Evolutionary conservation across 306 rosid genomes (phyloP), one percentile per base, ranked within the genome.

Genomic region (Rubus parviflorus): DNA sequence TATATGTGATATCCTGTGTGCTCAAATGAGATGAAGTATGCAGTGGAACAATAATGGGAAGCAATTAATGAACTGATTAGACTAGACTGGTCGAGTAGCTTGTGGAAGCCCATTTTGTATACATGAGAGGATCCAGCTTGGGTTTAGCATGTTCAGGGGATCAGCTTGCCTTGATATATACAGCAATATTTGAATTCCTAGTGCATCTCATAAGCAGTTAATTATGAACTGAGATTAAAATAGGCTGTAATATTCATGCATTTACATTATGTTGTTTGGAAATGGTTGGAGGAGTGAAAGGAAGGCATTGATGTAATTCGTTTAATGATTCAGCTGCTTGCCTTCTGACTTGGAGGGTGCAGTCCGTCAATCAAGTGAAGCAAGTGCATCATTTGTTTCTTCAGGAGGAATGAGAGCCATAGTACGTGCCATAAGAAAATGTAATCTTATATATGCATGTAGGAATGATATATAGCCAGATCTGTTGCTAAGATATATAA

Each of bases 341-440:
- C 98, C 98, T 80, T 76, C 97, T 25, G 90, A 95, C 80, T 87
- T 92, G 91, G 97, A 84, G 79, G 98, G 97, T 17, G 97, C 98
- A 38, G 97, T 92, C 75, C 88, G 85, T 53, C 98, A 95, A 83
- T 95, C 97, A 17, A 73, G 98, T 69, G 75, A 85, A 87, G 97
- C 98, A 12, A 84, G 90, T 45, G 92, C 91, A 54, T 37, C 65
- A 8, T 92, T 90, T 87, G 87, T 94, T 72, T 83, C 91, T 82
- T 90, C 98, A 14, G 98, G 98, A 84, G 98, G 98, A 70, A 62
- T 83, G 74, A 92, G 98, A 89, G 97, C 98, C 79, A 90, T 82
- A 45, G 97, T 94, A 92, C 22, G 95, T 83, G 68, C 35, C 57
- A 45, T 56, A 56, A 23, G 64, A 81, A 80, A 60, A 70, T 75